phyloP scores from a whole-genome alignment of 2,329 filamentous ascomycete species.

The Cladophialophora yegresii region DNA sequence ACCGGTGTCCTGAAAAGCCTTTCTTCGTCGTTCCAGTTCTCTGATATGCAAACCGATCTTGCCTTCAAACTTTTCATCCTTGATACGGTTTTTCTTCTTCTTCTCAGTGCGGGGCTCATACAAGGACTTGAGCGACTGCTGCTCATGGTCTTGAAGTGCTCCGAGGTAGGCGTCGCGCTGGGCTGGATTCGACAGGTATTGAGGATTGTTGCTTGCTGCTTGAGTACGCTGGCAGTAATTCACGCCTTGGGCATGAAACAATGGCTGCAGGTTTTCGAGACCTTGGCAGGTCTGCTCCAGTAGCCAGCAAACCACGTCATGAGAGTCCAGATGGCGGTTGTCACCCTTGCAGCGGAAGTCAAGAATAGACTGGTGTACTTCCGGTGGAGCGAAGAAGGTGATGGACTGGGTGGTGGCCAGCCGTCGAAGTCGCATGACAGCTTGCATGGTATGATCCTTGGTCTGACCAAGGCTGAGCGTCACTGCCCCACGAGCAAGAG shows the following conservation, averaged over 20 bases:
- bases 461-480: slow-evolving; percentile 66
- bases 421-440: slow-evolving; percentile 69
- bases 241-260: slow-evolving; percentile 65
- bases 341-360: slow-evolving; percentile 32
- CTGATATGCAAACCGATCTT: slow-evolving; percentile 29
- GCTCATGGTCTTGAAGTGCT: slow-evolving; percentile 58
- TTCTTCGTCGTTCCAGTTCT: slow-evolving; percentile 35
- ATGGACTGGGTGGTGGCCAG: slow-evolving; percentile 68
- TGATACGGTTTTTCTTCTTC: not conserved
- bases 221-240: slow-evolving; percentile 50
- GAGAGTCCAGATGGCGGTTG: slow-evolving; percentile 42
- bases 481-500: slow-evolving; percentile 62
- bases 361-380: slow-evolving; percentile 60
- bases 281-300: slow-evolving; percentile 61
- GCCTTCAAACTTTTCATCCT: slow-evolving; percentile 11
- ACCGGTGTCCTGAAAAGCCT: slow-evolving; percentile 28
- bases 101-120: slow-evolving; percentile 49
- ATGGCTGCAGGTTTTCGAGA: slow-evolving; percentile 52
- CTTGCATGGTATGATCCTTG: slow-evolving; percentile 70
- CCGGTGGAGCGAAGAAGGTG: slow-evolving; percentile 60
- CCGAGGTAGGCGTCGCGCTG: slow-evolving; percentile 24
- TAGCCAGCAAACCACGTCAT: slow-evolving; percentile 61
- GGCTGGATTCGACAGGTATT: slow-evolving; percentile 1
- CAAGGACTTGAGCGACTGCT: slow-evolving; percentile 53
- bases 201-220: slow-evolving; percentile 9